These are phyloP conservation scores for Pseudohalonectria lignicola DNA, from an alignment of 2,329 filamentous ascomycete species.

Conservation along the genomic window DNA sequence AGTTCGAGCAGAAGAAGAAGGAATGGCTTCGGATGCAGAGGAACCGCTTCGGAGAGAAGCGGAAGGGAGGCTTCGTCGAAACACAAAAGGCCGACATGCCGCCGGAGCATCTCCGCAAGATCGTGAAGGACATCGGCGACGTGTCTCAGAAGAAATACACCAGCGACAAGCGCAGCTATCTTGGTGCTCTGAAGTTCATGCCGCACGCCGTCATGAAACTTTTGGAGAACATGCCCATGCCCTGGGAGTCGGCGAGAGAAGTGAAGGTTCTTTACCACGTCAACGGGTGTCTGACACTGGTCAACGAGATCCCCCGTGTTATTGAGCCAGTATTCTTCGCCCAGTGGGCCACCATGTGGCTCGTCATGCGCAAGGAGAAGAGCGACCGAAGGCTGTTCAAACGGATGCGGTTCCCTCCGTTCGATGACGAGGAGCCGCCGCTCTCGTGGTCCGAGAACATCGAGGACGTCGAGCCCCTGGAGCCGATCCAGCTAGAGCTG, in stretches of 20 bases:
- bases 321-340: constrained; percentile 97
- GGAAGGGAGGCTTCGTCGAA: constrained; percentile 92
- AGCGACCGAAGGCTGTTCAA: constrained; percentile 94
- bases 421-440: constrained; percentile 96
- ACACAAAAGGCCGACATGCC: constrained; percentile 99
- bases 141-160: constrained; percentile 99
- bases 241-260: constrained; percentile 91
- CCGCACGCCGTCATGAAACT: constrained; percentile 95
- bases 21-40: constrained; percentile 92
- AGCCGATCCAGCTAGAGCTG: constrained; percentile 97
- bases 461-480: constrained; percentile 92
- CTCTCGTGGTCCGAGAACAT: constrained; percentile 98
- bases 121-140: constrained; percentile 96
- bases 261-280: constrained; percentile 98
- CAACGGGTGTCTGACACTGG: constrained; percentile 90
- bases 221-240: constrained; percentile 99
- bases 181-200: constrained; percentile 98
- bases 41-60: constrained; percentile 92
- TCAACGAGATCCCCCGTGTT: constrained; percentile 92
- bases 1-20: constrained; percentile 97
- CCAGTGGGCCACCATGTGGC: constrained; percentile 99
- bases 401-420: constrained; percentile 96
- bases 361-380: constrained; percentile 96
- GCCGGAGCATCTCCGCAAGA: constrained; percentile 94
- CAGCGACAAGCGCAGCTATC: constrained; percentile 94